Evolutionary conservation across 2,329 filamentous ascomycete genomes (phyloP).

Genomic region (Tolypocladium ovalisporum): DNA sequence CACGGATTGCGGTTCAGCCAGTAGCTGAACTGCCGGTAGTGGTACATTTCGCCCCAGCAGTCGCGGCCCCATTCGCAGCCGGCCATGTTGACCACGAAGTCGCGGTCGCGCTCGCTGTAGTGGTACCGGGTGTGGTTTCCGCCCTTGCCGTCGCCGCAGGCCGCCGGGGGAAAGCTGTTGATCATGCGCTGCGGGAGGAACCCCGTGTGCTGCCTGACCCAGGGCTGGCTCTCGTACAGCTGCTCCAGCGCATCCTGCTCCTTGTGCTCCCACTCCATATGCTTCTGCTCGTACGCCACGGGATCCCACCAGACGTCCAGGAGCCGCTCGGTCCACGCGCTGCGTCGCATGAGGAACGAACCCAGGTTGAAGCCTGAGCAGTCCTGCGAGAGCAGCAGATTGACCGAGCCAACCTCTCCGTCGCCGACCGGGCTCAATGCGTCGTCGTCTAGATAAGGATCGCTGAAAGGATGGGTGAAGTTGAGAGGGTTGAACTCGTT

Average conservation of each 20-base stretch:
- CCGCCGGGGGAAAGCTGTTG: conserved; percentile 87
- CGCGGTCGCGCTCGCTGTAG: conserved; percentile 73
- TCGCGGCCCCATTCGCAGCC: conserved; percentile 95
- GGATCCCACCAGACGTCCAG: conserved; percentile 99
- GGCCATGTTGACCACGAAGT: conserved; percentile 97
- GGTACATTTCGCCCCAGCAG: conserved; percentile 97
- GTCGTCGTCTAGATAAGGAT: conserved; percentile 64
- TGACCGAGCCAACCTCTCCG: conserved; percentile 65
- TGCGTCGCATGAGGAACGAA: conserved; percentile 83
- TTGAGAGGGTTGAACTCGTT: conserved; percentile 94
- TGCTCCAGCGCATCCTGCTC: conserved; percentile 94
- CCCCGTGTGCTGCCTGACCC: conserved; percentile 78
- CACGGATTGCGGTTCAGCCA: conserved; percentile 74
- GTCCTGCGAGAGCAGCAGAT: conserved; percentile 84
- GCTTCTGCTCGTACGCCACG: conserved; percentile 92
- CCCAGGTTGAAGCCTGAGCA: conserved; percentile 94
- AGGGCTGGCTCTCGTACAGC: conserved; percentile 82
- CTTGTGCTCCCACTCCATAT: conserved; percentile 99
- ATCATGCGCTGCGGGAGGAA: conserved; percentile 88
- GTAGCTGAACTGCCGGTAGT: conserved; percentile 85
- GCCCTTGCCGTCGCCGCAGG: conserved; percentile 59
- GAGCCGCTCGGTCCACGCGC: conserved; percentile 80
- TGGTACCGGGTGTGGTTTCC: conserved; percentile 69
- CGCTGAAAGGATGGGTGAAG: conserved; percentile 71
- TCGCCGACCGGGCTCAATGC: conserved; percentile 68